Conservation (phyloP, 768 basidiomycete genomes). For the Boletus insuetus region DNA sequence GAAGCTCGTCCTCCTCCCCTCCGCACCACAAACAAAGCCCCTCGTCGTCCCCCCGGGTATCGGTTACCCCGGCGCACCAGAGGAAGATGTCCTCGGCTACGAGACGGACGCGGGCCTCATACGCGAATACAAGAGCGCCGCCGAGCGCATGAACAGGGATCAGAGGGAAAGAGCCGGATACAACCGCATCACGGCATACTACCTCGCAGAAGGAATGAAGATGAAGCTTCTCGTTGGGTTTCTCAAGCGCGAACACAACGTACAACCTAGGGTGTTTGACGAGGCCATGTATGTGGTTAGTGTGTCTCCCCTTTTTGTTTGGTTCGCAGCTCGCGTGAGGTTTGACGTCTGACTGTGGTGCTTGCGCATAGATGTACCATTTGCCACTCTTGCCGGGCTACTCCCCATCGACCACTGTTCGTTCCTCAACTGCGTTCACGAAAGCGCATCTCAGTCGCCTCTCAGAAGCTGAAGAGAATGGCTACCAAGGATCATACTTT, state of each 20-base stretch:
- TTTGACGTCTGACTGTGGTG: background rate
- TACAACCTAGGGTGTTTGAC: conserved; percentile 81
- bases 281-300: conserved; percentile 91
- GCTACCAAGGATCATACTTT: conserved; percentile 88
- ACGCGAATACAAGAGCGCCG: conserved; percentile 78
- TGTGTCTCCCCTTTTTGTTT: conserved; percentile 32
- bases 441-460: conserved; percentile 65
- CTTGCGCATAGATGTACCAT: conserved; percentile 71
- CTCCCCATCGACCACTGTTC: conserved; percentile 75
- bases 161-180: conserved; percentile 80
- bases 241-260: conserved; percentile 91
- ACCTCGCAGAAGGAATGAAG: conserved; percentile 79
- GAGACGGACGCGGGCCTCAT: conserved; percentile 61
- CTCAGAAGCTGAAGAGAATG: conserved; percentile 86
- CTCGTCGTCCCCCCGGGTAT: conserved; percentile 32
- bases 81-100: conserved; percentile 55
- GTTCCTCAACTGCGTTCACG: conserved; percentile 69
- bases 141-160: conserved; percentile 85
- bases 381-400: conserved; percentile 91
- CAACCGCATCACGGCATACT: conserved; percentile 86
- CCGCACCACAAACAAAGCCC: conserved; percentile 84
- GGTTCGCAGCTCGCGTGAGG: background rate
- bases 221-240: conserved; percentile 84
- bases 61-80: conserved; percentile 22
- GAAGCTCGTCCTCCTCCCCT: conserved; percentile 86